Conservation (phyloP, 2,329 filamentous ascomycete genomes). For the Calonectria naviculata region DNA sequence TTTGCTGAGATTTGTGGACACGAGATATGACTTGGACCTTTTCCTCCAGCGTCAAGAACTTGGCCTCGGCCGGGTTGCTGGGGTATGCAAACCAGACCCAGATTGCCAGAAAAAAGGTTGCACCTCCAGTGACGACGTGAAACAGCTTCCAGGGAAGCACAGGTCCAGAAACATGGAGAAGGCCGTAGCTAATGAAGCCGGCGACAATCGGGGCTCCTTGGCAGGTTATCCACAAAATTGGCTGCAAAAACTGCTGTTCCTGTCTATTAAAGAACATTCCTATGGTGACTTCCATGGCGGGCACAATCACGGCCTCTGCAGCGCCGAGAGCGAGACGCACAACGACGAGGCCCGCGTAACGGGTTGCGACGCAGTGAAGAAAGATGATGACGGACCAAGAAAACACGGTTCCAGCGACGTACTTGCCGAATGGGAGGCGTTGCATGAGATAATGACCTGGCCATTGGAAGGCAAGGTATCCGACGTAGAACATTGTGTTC, state of each 20-base stretch:
- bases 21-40: conserved; percentile 48
- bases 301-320: conserved; percentile 49
- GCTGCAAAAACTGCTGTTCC: conserved; percentile 47
- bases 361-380: conserved; percentile 49
- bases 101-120: conserved; percentile 45
- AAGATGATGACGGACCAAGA: conserved; percentile 50
- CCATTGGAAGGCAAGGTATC: conserved; percentile 49
- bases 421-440: conserved; percentile 48
- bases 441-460: conserved; percentile 54
- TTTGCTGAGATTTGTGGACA: conserved; percentile 43
- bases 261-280: conserved; percentile 51
- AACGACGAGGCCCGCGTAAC: conserved; percentile 49
- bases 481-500: conserved; percentile 53
- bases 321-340: conserved; percentile 50
- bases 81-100: conserved; percentile 49
- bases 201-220: conserved; percentile 49
- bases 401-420: conserved; percentile 46
- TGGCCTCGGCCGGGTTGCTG: conserved; percentile 48
- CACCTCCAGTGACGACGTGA: conserved; percentile 50
- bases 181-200: conserved; percentile 53
- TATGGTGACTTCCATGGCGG: conserved; percentile 54
- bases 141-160: conserved; percentile 52
- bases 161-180: conserved; percentile 47
- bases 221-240: conserved; percentile 47
- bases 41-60: conserved; percentile 52